These are phyloP conservation scores for Lecanosticta acicola DNA, from an alignment of 2,329 filamentous ascomycete genomes.

Conservation along the genomic window DNA sequence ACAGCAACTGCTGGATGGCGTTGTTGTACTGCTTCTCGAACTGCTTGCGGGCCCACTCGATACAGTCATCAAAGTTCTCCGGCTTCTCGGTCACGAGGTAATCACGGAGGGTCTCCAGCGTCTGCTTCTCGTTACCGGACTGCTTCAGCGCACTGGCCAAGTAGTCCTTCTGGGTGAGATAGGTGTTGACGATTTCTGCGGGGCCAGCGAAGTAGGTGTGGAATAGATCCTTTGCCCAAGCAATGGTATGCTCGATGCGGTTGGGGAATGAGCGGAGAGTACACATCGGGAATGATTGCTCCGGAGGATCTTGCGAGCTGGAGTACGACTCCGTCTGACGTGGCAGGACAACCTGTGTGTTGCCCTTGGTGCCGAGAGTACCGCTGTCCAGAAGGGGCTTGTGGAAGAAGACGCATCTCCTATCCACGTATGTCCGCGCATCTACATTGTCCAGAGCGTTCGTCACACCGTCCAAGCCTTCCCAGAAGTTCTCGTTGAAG, in stretches of 20 bases:
- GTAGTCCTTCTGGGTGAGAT: slow-evolving; percentile 87
- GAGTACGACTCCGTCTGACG: slow-evolving; percentile 94
- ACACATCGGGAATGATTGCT: slow-evolving; percentile 99
- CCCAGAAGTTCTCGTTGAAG: slow-evolving; percentile 94
- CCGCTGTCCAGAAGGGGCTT: slow-evolving; percentile 95
- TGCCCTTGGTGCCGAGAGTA: slow-evolving; percentile 97
- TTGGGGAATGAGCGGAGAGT: slow-evolving; percentile 96
- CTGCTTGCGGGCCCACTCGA: slow-evolving; percentile 86
- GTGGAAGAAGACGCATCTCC: slow-evolving; percentile 95
- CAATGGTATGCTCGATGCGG: slow-evolving; percentile 96
- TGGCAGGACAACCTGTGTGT: slow-evolving; percentile 92
- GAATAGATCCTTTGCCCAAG: slow-evolving; percentile 94
- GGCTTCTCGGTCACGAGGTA: slow-evolving; percentile 90
- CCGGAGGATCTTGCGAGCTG: slow-evolving; percentile 90
- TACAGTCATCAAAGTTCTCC: slow-evolving; percentile 88
- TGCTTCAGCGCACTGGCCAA: slow-evolving; percentile 82
- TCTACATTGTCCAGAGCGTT: slow-evolving; percentile 98
- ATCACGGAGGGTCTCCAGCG: slow-evolving; percentile 81
- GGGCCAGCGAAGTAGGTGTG: slow-evolving; percentile 90
- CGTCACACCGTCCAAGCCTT: slow-evolving; percentile 79
- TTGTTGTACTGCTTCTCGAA: slow-evolving; percentile 98
- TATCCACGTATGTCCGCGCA: slow-evolving; percentile 91
- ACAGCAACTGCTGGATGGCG: slow-evolving; percentile 87
- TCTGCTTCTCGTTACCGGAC: slow-evolving; percentile 90
- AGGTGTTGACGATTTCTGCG: slow-evolving; percentile 83